Percentiles rank a stretch among this genome's conserved stretches.
Evolutionary conservation across 1,139 yeast species (phyloP).

Genomic region (Zhuliangozyma blackwelliae): DNA sequence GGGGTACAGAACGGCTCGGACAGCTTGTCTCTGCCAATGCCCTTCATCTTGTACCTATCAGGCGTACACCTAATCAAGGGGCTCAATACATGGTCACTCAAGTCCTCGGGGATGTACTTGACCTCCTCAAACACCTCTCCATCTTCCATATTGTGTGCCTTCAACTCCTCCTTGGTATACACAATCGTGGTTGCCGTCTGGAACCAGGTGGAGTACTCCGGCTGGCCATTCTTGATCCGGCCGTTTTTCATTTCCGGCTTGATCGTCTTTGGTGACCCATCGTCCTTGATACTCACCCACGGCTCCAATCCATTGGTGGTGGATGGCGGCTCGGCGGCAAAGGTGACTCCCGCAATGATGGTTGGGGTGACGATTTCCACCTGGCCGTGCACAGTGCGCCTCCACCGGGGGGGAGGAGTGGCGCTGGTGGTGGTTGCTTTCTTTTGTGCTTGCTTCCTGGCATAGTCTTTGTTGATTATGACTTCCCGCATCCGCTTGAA

Average conservation of each 20-base stretch:
- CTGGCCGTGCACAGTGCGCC: slow-evolving; percentile 56
- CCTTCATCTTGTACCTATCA: slow-evolving; percentile 62
- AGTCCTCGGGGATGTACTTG: slow-evolving; percentile 57
- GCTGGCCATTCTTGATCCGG: slow-evolving; percentile 57
- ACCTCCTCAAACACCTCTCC: slow-evolving; percentile 56
- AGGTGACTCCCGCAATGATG: slow-evolving; percentile 76
- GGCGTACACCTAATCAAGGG: slow-evolving; percentile 88
- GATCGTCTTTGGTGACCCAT: slow-evolving; percentile 79
- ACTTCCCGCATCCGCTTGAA: slow-evolving; percentile 35
- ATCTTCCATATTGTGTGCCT: slow-evolving; percentile 67
- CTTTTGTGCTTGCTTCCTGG: slow-evolving; percentile 21
- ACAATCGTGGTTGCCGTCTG: slow-evolving; percentile 61
- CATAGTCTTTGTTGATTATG: slow-evolving; percentile 39
- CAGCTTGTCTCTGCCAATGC: slow-evolving; percentile 48
- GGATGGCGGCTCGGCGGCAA: slow-evolving; percentile 65
- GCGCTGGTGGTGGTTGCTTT: slow-evolving; percentile 12
- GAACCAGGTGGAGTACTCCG: slow-evolving; percentile 75
- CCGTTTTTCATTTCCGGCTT: slow-evolving; percentile 73
- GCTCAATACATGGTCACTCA: slow-evolving; percentile 61
- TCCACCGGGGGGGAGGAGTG: slow-evolving; percentile 54
- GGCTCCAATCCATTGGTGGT: slow-evolving; percentile 67
- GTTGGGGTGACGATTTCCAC: slow-evolving; percentile 75
- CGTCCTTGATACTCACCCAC: slow-evolving; percentile 76
- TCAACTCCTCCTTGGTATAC: slow-evolving; percentile 53
- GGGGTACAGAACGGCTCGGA: slow-evolving; percentile 86